Percentiles rank a stretch among this genome's conserved stretches.
phyloP scores from a whole-genome alignment of 805 yeast species.

The Trichomonascus vanleenenianus region DNA sequence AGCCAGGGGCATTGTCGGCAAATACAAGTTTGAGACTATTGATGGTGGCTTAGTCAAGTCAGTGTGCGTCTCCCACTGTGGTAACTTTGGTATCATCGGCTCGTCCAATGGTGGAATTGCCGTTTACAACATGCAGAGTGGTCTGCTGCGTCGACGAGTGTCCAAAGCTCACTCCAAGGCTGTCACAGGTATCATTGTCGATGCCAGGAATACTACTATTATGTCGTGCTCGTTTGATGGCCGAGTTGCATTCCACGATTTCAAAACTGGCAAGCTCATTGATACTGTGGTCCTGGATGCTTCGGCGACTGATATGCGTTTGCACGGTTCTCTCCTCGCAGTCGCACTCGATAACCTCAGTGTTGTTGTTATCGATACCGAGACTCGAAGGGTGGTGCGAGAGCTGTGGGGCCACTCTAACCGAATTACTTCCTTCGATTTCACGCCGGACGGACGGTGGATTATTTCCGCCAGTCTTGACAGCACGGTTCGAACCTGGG shows the following conservation, averaged over 20 bases:
- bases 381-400: conserved; percentile 77
- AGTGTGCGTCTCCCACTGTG: conserved; percentile 83
- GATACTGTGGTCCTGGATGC: conserved; percentile 63
- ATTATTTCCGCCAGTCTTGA: conserved; percentile 76
- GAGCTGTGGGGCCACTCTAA: conserved; percentile 84
- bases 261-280: conserved; percentile 57
- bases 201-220: conserved; percentile 84
- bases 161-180: conserved; percentile 51
- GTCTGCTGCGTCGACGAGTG: conserved; percentile 64
- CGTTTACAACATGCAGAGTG: conserved; percentile 86
- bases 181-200: conserved; percentile 83
- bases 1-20: conserved; percentile 69
- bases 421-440: conserved; percentile 79
- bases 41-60: conserved; percentile 71
- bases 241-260: conserved; percentile 76
- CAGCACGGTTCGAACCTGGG: conserved; percentile 91
- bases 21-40: conserved; percentile 58
- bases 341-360: conserved; percentile 80
- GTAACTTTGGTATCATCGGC: conserved; percentile 90
- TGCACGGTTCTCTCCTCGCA: conserved; percentile 79
- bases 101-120: conserved; percentile 80
- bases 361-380: conserved; percentile 72
- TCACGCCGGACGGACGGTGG: conserved; percentile 96
- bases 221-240: conserved; percentile 89
- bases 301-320: conserved; percentile 69